phyloP scores from a whole-genome alignment of 257 asterid species.

The Penstemon eatonii region DNA sequence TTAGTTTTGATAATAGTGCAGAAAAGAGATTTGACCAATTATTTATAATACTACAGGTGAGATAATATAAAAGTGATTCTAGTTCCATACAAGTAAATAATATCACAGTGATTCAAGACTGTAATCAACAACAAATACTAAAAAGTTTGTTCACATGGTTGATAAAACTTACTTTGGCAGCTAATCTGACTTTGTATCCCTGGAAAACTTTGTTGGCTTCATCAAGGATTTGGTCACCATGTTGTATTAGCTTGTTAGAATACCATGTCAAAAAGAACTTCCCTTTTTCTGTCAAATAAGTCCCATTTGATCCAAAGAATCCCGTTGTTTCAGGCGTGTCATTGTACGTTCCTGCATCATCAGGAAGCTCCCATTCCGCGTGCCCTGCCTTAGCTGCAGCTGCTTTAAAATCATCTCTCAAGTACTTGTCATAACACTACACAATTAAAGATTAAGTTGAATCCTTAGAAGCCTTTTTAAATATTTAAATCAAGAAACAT shows the following conservation, averaged over 20 bases:
- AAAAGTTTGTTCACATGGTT: background rate
- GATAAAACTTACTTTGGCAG: conserved; percentile 40
- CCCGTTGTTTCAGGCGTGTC: conserved; percentile 59
- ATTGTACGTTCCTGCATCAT: conserved; percentile 55
- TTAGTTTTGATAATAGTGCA: no score
- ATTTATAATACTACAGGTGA: no score
- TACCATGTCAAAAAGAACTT: conserved; percentile 79
- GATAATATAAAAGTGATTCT: no score
- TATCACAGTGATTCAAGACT: no score
- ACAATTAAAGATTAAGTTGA: background rate
- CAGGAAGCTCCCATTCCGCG: conserved; percentile 59
- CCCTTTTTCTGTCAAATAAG: conserved; percentile 63
- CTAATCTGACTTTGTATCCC: conserved; percentile 42
- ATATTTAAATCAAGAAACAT: background rate
- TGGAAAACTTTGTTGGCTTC: conserved; percentile 67
- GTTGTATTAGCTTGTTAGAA: conserved; percentile 62
- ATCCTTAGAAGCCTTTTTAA: background rate
- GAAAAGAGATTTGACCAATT: no score
- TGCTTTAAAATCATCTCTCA: conserved; percentile 53
- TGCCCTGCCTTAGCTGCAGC: conserved; percentile 64
- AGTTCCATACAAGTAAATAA: no score
- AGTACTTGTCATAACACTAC: conserved; percentile 77
- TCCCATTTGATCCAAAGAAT: conserved; percentile 64
- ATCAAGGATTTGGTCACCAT: conserved; percentile 81
- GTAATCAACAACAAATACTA: no score